phyloP scores from a whole-genome alignment of 495 filamentous ascomycete genomes.

The Amphirosellinia nigrospora region DNA sequence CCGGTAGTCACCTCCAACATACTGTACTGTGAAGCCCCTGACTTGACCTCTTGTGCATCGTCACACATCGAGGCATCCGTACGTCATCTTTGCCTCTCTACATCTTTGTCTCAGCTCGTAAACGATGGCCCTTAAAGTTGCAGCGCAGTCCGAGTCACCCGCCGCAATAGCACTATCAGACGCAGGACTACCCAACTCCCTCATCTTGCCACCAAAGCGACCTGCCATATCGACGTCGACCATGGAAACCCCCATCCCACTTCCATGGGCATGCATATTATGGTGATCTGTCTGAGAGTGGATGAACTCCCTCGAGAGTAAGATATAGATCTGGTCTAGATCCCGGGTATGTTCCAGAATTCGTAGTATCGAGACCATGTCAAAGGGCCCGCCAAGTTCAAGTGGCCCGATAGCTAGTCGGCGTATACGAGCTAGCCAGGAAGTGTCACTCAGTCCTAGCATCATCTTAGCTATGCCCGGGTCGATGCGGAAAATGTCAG shows the following conservation, averaged over 20 bases:
- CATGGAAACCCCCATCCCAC: not conserved
- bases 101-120: constrained; percentile 17
- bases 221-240: not conserved
- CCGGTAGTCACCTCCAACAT: not conserved
- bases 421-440: constrained; percentile 22
- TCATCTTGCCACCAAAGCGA: not conserved
- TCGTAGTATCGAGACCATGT: constrained; percentile 5
- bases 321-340: constrained; percentile 25
- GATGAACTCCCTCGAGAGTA: constrained; percentile 11
- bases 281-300: not conserved
- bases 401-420: constrained; percentile 21
- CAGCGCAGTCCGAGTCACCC: constrained; percentile 9
- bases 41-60: not conserved
- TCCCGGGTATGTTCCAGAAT: constrained; percentile 20
- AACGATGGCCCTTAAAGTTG: constrained; percentile 4
- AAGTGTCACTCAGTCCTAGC: not conserved
- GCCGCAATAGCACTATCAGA: not conserved
- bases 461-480: constrained; percentile 22
- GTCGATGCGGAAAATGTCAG: constrained; percentile 24
- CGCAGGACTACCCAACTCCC: not conserved
- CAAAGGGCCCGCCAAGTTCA: not conserved
- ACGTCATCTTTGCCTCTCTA: constrained; percentile 20
- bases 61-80: constrained; percentile 15
- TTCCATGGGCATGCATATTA: not conserved
- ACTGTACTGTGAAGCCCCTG: constrained; percentile 4